Conservation (phyloP, 1,139 yeast species). For the Torulaspora globosa region DNA sequence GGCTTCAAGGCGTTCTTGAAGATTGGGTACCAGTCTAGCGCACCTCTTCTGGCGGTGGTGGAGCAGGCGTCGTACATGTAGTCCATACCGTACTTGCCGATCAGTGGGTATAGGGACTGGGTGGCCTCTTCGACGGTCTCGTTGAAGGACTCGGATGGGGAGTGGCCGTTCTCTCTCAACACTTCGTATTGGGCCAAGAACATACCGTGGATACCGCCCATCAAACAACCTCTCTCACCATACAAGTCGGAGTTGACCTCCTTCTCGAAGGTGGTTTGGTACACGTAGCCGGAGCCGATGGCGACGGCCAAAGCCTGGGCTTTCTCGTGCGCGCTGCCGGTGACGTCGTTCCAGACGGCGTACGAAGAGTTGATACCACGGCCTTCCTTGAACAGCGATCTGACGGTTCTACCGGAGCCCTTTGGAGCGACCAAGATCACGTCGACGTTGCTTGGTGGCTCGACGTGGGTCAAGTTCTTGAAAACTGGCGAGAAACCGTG, state of each 20-base stretch:
- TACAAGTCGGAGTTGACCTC: constrained; percentile 98
- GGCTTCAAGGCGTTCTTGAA: constrained; percentile 99
- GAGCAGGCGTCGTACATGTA: constrained; percentile 99
- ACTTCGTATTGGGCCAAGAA: constrained; percentile 99
- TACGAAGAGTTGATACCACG: constrained; percentile 99
- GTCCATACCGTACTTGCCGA: constrained; percentile 99
- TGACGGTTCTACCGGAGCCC: constrained; percentile 99
- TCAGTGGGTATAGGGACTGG: constrained; percentile 96
- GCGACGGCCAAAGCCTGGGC: constrained; percentile 98
- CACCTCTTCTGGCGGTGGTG: constrained; percentile 99
- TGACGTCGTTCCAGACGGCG: constrained; percentile 98
- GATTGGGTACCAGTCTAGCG: constrained; percentile 99
- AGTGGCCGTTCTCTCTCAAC: constrained; percentile 98
- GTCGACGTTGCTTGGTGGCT: constrained; percentile 89
- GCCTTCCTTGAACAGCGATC: constrained; percentile 99
- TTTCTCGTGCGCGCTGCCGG: constrained; percentile 99
- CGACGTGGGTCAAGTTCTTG: constrained; percentile 95
- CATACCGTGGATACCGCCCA: constrained; percentile 99
- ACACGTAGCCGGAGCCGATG: constrained; percentile 98
- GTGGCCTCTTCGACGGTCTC: constrained; percentile 99
- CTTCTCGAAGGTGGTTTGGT: constrained; percentile 98
- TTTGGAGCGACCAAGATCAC: constrained; percentile 99
- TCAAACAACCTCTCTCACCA: constrained; percentile 99
- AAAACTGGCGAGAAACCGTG: constrained; percentile 99
- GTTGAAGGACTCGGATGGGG: constrained; percentile 99